phyloP scores from a whole-genome alignment of 345 rosid genomes.

The Salix viminalis region DNA sequence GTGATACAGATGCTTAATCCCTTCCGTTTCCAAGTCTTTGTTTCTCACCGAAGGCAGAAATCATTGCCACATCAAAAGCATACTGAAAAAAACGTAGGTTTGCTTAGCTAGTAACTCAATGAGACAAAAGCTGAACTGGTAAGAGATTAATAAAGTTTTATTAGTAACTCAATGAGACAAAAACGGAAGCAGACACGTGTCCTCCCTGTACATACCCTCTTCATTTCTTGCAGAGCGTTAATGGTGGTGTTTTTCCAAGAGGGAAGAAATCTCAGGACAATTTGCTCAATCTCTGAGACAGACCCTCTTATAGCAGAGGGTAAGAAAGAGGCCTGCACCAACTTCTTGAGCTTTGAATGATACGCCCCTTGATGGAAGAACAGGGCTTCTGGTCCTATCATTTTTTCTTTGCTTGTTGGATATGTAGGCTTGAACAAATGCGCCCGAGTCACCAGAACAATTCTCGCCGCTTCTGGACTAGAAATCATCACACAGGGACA shows the following conservation, averaged over 20 bases:
- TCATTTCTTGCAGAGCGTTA: conserved; percentile 84
- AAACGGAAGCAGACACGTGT: conserved; percentile 1
- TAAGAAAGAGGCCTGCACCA: conserved; percentile 63
- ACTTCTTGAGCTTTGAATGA: conserved; percentile 64
- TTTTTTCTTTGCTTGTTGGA: conserved; percentile 83
- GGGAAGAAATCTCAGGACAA: conserved; percentile 51
- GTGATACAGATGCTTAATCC: conserved; percentile 62
- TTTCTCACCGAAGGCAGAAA: conserved; percentile 64
- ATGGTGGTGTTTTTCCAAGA: conserved; percentile 51
- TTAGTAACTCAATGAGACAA: background rate
- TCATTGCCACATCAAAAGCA: conserved; percentile 94
- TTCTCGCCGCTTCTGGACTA: conserved; percentile 76
- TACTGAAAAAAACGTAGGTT: conserved; percentile 34
- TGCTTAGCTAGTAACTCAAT: background rate
- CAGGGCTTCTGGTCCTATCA: conserved; percentile 80
- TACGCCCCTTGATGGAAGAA: conserved; percentile 87
- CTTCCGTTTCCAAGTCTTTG: conserved; percentile 49
- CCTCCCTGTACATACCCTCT: conserved; percentile 41
- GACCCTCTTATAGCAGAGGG: conserved; percentile 67
- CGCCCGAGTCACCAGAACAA: conserved; percentile 62
- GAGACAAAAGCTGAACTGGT: background rate
- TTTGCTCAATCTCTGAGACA: conserved; percentile 64
- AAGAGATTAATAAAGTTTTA: background rate
- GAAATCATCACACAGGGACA: conserved; percentile 97
- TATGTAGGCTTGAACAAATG: conserved; percentile 85